These are phyloP conservation scores for Trichoderma koningiopsis DNA, from an alignment of 2,329 filamentous ascomycete genomes.

Conservation along the genomic window DNA sequence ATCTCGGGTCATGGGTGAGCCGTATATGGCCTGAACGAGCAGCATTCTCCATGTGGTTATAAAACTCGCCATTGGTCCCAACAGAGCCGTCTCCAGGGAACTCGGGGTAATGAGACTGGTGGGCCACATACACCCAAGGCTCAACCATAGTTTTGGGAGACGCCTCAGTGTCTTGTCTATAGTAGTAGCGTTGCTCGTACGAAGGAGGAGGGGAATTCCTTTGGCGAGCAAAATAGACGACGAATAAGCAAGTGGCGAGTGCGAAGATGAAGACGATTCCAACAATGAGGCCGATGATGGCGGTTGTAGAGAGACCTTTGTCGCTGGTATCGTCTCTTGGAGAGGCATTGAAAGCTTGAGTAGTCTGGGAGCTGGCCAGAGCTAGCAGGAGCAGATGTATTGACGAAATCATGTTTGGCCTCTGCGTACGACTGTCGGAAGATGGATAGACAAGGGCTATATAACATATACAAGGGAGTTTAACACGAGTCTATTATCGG, in stretches of 20 bases:
- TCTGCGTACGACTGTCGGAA: not conserved
- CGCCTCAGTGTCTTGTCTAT: slow-evolving; percentile 22
- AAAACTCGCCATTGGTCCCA: slow-evolving; percentile 44
- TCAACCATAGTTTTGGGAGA: slow-evolving; percentile 31
- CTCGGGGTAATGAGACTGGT: slow-evolving; percentile 27
- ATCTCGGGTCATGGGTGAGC: slow-evolving; percentile 37
- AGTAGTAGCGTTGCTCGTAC: slow-evolving; percentile 23
- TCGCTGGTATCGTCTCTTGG: slow-evolving; percentile 41
- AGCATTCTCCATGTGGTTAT: slow-evolving; percentile 43
- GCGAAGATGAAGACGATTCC: slow-evolving; percentile 49
- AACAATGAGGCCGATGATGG: slow-evolving; percentile 57
- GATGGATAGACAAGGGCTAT: not conserved
- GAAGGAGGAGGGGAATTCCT: slow-evolving; percentile 35
- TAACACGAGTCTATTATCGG: not conserved
- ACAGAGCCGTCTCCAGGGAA: slow-evolving; percentile 30
- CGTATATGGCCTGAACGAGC: slow-evolving; percentile 26
- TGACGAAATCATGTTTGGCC: slow-evolving; percentile 17
- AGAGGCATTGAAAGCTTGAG: slow-evolving; percentile 29
- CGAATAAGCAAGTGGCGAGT: slow-evolving; percentile 47
- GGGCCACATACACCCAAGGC: slow-evolving; percentile 35
- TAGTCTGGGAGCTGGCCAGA: slow-evolving; percentile 27
- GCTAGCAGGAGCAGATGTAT: slow-evolving; percentile 27
- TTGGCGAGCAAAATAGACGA: slow-evolving; percentile 52
- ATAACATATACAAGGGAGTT: not conserved
- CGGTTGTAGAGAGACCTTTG: slow-evolving; percentile 47